A percentile compares a stretch with the other conserved stretches of the same genome.
These are phyloP conservation scores for Aureobasidium mangrovei DNA, from an alignment of 2,329 filamentous ascomycete species.

Conservation along the genomic window DNA sequence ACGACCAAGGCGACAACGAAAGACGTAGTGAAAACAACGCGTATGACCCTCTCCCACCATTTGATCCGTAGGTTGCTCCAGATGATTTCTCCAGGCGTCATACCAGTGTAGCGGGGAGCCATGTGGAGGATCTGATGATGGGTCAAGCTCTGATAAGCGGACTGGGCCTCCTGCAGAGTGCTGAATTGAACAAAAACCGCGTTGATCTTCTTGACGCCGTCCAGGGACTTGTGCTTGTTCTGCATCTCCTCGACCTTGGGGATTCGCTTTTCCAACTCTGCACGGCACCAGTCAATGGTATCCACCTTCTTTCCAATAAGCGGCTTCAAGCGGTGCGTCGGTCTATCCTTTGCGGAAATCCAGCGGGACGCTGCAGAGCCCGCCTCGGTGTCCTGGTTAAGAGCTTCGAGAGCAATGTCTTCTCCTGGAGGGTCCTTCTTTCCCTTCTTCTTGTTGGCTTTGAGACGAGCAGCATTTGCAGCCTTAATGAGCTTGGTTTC, in stretches of 20 bases:
- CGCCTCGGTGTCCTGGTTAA: conserved; percentile 51
- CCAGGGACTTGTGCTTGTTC: conserved; percentile 53
- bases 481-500: conserved; percentile 78
- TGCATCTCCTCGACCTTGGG: conserved; percentile 63
- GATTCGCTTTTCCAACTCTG: conserved; percentile 65
- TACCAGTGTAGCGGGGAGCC: conserved; percentile 73
- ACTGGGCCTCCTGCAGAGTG: conserved; percentile 73
- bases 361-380: conserved; percentile 65
- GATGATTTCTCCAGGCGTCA: conserved; percentile 74
- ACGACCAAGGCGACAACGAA: conserved; percentile 71
- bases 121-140: conserved; percentile 84
- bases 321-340: conserved; percentile 63
- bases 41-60: conserved; percentile 56
- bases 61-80: conserved; percentile 78
- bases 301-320: conserved; percentile 83
- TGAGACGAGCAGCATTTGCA: conserved; percentile 63
- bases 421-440: conserved; percentile 54
- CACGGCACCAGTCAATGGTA: conserved; percentile 82
- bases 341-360: conserved; percentile 64
- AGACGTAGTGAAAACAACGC: conserved; percentile 58
- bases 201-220: conserved; percentile 53
- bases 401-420: conserved; percentile 44
- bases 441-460: conserved; percentile 54
- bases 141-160: conserved; percentile 75
- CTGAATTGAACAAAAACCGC: conserved; percentile 89